Conservation (phyloP, 2,329 filamentous ascomycete genomes). For the Microcyclospora pomicola region DNA sequence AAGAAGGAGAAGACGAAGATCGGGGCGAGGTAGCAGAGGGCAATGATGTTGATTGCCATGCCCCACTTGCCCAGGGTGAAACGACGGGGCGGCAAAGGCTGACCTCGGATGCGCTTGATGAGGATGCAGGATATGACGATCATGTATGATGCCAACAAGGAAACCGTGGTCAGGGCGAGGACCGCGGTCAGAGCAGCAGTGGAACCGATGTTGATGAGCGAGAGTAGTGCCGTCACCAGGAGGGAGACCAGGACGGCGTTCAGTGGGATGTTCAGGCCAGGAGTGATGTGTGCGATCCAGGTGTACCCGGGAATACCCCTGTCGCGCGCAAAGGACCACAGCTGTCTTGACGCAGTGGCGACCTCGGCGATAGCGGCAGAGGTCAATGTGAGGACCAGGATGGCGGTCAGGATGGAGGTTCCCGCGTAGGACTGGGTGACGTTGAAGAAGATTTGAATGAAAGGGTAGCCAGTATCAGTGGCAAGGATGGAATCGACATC, state of each 20-base stretch:
- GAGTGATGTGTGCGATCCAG: slow-evolving; percentile 5
- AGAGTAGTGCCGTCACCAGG: slow-evolving; percentile 15
- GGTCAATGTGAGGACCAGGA: slow-evolving; percentile 21
- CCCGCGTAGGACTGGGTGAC: slow-evolving; percentile 20
- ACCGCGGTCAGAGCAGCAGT: slow-evolving; percentile 31
- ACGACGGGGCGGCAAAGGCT: slow-evolving; percentile 22
- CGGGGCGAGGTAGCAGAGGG: slow-evolving; percentile 29
- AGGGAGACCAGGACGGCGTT: slow-evolving; percentile 13
- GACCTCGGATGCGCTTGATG: slow-evolving; percentile 21
- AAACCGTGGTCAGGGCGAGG: slow-evolving; percentile 25
- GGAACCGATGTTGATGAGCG: slow-evolving; percentile 24
- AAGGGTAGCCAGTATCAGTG: slow-evolving; percentile 14
- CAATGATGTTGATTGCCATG: slow-evolving; percentile 25
- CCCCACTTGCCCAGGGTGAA: slow-evolving; percentile 29
- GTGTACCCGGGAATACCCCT: slow-evolving; percentile 8
- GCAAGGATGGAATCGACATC: slow-evolving; percentile 16
- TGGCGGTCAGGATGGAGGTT: slow-evolving; percentile 20
- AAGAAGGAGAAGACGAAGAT: slow-evolving; percentile 38
- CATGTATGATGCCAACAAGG: slow-evolving; percentile 28
- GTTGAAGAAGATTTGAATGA: slow-evolving; percentile 24
- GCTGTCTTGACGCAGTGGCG: slow-evolving; percentile 26
- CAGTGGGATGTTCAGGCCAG: slow-evolving; percentile 12
- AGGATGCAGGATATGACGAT: slow-evolving; percentile 24
- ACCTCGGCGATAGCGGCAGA: slow-evolving; percentile 22
- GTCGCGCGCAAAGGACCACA: slow-evolving; percentile 29